Evolutionary conservation across 192 early-diverging fungal genomes (phyloP).

Genomic region (Lunasporangiospora selenospora): DNA sequence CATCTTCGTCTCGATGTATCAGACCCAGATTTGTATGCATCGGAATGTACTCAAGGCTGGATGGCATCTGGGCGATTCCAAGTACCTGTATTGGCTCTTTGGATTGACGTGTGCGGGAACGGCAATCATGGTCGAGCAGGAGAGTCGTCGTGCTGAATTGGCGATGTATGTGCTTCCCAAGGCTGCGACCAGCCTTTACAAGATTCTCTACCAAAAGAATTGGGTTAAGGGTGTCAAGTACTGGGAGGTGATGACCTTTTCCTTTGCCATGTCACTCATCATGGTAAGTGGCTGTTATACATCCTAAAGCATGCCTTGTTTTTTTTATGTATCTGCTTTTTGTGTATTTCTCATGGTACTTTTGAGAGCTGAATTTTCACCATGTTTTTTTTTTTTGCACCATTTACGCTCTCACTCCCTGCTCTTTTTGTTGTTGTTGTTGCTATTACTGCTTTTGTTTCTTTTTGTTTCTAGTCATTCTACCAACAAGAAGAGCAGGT

Average conservation of each 20-base stretch:
- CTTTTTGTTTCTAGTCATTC: conserved; percentile 49
- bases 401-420: no score
- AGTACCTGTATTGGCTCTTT: conserved; percentile 68
- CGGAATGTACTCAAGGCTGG: conserved; percentile 60
- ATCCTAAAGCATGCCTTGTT: background rate
- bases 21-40: conserved; percentile 70
- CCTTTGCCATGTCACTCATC: conserved; percentile 70
- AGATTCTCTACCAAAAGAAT: conserved; percentile 67
- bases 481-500: conserved; percentile 68
- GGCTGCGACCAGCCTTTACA: conserved; percentile 69
- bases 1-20: conserved; percentile 69
- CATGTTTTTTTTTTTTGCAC: background rate
- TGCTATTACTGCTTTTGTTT: background rate
- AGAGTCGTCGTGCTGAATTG: conserved; percentile 68
- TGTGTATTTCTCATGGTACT: background rate
- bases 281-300: conserved; percentile 73
- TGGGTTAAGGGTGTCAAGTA: conserved; percentile 62
- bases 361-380: no score
- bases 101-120: conserved; percentile 62
- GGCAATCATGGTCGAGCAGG: conserved; percentile 77
- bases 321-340: background rate
- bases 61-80: conserved; percentile 52
- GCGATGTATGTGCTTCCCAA: conserved; percentile 84
- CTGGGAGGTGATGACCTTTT: conserved; percentile 69
- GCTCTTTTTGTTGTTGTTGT: no score